These are phyloP conservation scores for Debaryomyces sp. DNA, from an alignment of 1,139 yeast species.

Conservation along the genomic window DNA sequence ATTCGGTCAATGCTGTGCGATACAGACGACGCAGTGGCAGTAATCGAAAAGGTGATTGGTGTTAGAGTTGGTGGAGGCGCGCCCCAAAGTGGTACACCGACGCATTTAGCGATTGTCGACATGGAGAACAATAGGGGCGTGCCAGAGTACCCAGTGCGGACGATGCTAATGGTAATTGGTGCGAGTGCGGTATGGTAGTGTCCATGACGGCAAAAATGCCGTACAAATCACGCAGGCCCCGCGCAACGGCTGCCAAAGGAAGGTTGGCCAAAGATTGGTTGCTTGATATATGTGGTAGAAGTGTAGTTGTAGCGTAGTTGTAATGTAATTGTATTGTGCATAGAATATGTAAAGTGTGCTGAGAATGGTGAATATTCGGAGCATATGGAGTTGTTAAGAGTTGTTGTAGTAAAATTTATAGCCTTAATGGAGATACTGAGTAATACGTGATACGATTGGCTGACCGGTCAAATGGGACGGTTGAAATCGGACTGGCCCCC, in stretches of 20 bases:
- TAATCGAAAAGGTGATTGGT: not conserved
- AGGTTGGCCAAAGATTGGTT: not conserved
- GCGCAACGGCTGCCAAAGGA: not conserved
- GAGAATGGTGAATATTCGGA: too few species aligned
- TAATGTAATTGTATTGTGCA: too few species aligned
- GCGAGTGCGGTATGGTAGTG: not conserved
- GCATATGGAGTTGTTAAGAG: too few species aligned
- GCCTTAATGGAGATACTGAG: too few species aligned
- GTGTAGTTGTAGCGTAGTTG: too few species aligned
- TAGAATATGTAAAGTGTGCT: too few species aligned
- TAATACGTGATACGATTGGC: not conserved
- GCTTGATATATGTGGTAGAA: too few species aligned
- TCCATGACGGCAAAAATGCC: not conserved
- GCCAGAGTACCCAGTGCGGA: not conserved
- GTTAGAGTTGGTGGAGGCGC: not conserved
- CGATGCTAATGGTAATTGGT: not conserved
- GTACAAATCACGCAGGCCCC: not conserved
- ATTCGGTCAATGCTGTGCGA: not conserved
- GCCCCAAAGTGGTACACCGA: not conserved
- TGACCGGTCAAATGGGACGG: not conserved
- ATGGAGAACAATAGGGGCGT: not conserved
- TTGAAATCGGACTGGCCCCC: not conserved
- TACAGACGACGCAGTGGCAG: not conserved
- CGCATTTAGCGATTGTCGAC: conserved; percentile 1
- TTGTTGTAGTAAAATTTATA: too few species aligned